Conservation (phyloP, 2,329 filamentous ascomycete species). For the Ophiocordyceps camponoti-rufipedis region DNA sequence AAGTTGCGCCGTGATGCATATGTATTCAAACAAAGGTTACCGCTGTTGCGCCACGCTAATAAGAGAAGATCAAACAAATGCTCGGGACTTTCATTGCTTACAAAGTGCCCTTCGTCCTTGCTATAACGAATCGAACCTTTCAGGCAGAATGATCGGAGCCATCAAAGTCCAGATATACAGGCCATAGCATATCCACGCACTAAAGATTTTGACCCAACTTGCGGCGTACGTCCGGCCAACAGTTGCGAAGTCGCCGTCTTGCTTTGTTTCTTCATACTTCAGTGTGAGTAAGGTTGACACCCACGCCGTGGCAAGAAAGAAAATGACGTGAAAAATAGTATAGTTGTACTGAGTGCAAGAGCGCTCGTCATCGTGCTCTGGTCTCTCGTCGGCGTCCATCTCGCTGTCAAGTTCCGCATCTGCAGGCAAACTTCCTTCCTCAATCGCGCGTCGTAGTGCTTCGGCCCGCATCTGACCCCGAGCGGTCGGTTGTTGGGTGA, state of each 20-base stretch:
- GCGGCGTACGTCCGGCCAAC: slow-evolving; percentile 94
- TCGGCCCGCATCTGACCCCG: slow-evolving; percentile 87
- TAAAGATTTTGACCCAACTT: slow-evolving; percentile 98
- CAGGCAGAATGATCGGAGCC: slow-evolving; percentile 70
- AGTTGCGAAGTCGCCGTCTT: slow-evolving; percentile 61
- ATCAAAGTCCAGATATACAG: slow-evolving; percentile 90
- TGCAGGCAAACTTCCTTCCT: slow-evolving; percentile 79
- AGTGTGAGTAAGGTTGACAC: slow-evolving; percentile 74
- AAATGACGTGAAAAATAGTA: slow-evolving; percentile 89
- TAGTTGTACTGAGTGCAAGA: slow-evolving; percentile 90
- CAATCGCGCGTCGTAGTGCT: slow-evolving; percentile 77
- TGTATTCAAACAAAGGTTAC: no score
- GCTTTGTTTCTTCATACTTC: slow-evolving; percentile 48
- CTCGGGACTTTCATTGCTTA: not conserved
- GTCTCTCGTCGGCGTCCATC: slow-evolving; percentile 42
- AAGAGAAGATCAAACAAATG: no score
- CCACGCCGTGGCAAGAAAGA: slow-evolving; percentile 92
- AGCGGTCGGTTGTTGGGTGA: slow-evolving; percentile 63
- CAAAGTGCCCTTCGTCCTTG: not conserved
- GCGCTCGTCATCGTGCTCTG: slow-evolving; percentile 72
- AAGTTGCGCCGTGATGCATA: no score
- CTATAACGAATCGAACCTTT: slow-evolving; percentile 62
- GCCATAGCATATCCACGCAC: slow-evolving; percentile 87
- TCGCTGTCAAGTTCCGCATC: slow-evolving; percentile 66
- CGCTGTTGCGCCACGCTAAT: no score